phyloP scores from a whole-genome alignment of 371 early-diverging fungal species.

The Mucor racemosus region DNA sequence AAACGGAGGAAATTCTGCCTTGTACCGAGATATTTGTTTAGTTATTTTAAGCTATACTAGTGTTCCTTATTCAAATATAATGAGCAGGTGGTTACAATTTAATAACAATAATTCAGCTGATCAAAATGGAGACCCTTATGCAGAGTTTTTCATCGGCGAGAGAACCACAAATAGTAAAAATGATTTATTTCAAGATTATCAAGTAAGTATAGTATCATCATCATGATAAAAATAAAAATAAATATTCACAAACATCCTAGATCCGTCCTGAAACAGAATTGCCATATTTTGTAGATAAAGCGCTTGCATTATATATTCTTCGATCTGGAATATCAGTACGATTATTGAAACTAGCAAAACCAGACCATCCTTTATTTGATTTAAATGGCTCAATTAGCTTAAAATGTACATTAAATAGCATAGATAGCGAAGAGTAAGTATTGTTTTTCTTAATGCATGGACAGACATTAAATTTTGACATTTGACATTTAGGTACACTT shows the following conservation, averaged over 20 bases:
- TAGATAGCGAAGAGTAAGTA: constrained; percentile 24
- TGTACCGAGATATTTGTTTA: constrained; percentile 47
- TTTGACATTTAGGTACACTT: constrained; percentile 5
- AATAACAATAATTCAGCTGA: constrained; percentile 9
- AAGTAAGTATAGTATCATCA: not conserved
- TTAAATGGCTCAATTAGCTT: not conserved
- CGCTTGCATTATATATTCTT: constrained; percentile 31
- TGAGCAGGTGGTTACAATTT: constrained; percentile 55
- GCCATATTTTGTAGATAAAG: constrained; percentile 34
- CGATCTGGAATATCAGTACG: constrained; percentile 39
- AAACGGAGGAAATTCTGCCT: constrained; percentile 25
- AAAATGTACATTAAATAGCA: constrained; percentile 3
- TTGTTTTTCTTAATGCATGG: not conserved
- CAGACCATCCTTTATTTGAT: constrained; percentile 38
- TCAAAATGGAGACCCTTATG: constrained; percentile 42
- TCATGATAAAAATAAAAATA: not conserved
- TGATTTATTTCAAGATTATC: not conserved
- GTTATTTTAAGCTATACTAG: constrained; percentile 50
- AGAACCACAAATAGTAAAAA: constrained; percentile 10
- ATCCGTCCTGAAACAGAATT: constrained; percentile 18
- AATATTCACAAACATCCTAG: constrained; percentile 11
- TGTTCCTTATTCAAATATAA: constrained; percentile 51
- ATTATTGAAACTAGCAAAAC: constrained; percentile 29
- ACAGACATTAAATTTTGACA: not conserved
- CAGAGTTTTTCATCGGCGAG: constrained; percentile 52